A percentile compares a stretch with the other conserved stretches of the same genome.
Conservation (phyloP, 176 grass and related monocot species). For the Triticum dicoccoides region DNA sequence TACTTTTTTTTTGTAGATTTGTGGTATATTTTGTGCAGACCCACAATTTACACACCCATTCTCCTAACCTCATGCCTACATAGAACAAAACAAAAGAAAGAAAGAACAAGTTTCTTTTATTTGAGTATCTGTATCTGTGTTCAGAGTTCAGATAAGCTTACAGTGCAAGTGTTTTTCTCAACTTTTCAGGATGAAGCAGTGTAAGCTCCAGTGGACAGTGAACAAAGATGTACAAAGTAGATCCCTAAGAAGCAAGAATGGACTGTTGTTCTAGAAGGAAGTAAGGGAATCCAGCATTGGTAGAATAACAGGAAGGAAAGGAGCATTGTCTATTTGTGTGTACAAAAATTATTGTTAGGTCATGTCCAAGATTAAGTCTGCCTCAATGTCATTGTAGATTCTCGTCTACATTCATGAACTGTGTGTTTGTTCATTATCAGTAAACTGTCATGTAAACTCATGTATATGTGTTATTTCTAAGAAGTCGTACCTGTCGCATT, state of each 20-base stretch:
- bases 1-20: neutral
- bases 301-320: slow-evolving; percentile 44
- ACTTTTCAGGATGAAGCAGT: slow-evolving; percentile 34
- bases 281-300: slow-evolving; percentile 38
- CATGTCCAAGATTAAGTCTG: slow-evolving; percentile 6
- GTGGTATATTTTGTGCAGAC: neutral
- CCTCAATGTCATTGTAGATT: slow-evolving; percentile 15
- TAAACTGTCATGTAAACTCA: slow-evolving; percentile 16
- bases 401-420: slow-evolving; percentile 28
- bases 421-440: slow-evolving; percentile 24
- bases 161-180: neutral
- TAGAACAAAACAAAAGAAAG: slow-evolving; percentile 9
- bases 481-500: neutral
- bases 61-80: neutral
- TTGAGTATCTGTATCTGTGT: neutral
- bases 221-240: slow-evolving; percentile 30
- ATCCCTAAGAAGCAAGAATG: neutral
- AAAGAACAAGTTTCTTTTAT: neutral
- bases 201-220: slow-evolving; percentile 12
- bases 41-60: neutral
- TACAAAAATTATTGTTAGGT: slow-evolving; percentile 37
- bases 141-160: slow-evolving; percentile 25
- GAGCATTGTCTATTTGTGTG: neutral
- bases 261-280: slow-evolving; percentile 24
- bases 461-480: slow-evolving; percentile 22